Evolutionary conservation across 1,139 yeast species (phyloP), one percentile per base, ranked within the genome.

Genomic region (Geotrichum histeridarum): DNA sequence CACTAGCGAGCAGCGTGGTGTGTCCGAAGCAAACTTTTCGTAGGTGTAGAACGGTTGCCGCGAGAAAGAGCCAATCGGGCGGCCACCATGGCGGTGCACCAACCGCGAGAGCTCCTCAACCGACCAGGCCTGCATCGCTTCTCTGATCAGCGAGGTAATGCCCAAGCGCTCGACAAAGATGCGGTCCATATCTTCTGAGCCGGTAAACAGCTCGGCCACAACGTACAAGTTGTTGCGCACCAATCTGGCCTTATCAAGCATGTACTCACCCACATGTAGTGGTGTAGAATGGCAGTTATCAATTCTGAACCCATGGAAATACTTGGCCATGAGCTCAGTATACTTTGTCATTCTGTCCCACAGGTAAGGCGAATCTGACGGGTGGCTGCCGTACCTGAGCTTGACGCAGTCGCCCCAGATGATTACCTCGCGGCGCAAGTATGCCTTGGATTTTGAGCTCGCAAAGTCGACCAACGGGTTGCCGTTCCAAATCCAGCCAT

Each of bases 401-500:
- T 93, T 93, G 55, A 91, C 93, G 75, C 99, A 93, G 67, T 93
- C 99, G 7, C 96, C 95, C 99, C 99, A 93, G 32, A 91, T 88
- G 62, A 93, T 90, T 14, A 93, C 96, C 68, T 93, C 96, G 68
- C 99, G 81, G 56, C 95, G 78, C 54, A 93, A 72, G 65, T 93
- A 93, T 1, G 95, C 93, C 64, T 81, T 84, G 9, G 95, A 82
- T 56, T 82, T 63, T 36, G 77, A 71, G 0, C 96, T 86, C 0
- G 98, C 99, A 77, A 91, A 93, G 69, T 93, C 98, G 6, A 89
- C 85, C 57, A 91, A 71, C 1, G 98, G 97, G 62, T 91, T 85
- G n/a, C 96, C 97, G 53, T 89, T 93, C 99, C 99, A 93, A 54
- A 93, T 90, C 98, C 98, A 93, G 44, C 99, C 99, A 66, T 93